Evolutionary conservation across 1,139 yeast genomes (phyloP), one percentile per base, ranked within the genome.

Genomic region (Zygoascus meyerae): DNA sequence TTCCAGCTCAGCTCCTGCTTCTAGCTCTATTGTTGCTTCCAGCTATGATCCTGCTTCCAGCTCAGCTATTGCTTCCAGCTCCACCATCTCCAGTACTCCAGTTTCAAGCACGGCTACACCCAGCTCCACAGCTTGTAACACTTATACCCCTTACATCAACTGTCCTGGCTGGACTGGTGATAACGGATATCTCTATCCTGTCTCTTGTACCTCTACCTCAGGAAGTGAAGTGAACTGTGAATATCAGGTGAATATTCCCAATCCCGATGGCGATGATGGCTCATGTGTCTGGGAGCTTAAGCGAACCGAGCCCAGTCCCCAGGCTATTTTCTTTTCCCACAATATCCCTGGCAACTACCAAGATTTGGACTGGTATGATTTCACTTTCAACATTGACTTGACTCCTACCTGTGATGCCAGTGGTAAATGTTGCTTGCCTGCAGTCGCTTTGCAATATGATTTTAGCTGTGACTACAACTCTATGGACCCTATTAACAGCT

Each of bases 91-190:
- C 5, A 32, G 39, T 18, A n/a, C 32, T 3, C 26, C 29, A 3
- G 12, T 11, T 28, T 34, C 47, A n/a, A 42, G 46, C 32, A 37
- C 42, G 5, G 47, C 39, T 34, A 16, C 45, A 14, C 31, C 45
- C 7, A 11, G 42, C 30, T 12, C 42, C 9, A 33, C 45, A 39
- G 40, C 50, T 30, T 41, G 45, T 34, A 42, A 15, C 35, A 35
- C 37, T 38, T 37, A 37, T 30, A 18, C 42, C 28, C 45, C 47
- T 18, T 34, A 32, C 36, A 41, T 14, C 33, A 15, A 32, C 34
- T 33, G 46, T 31, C 34, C 14, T 31, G 49, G 30, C 26, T 47
- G 14, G 32, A 28, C 33, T 41, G 31, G 28, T 26, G 29, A 9
- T n/a, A 31, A 32, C 18, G 18, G 41, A 10, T 12, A 29, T 11